Conservation (phyloP, 108 stramenopile genomes). For the Pseudonitzschia delicatissima region DNA sequence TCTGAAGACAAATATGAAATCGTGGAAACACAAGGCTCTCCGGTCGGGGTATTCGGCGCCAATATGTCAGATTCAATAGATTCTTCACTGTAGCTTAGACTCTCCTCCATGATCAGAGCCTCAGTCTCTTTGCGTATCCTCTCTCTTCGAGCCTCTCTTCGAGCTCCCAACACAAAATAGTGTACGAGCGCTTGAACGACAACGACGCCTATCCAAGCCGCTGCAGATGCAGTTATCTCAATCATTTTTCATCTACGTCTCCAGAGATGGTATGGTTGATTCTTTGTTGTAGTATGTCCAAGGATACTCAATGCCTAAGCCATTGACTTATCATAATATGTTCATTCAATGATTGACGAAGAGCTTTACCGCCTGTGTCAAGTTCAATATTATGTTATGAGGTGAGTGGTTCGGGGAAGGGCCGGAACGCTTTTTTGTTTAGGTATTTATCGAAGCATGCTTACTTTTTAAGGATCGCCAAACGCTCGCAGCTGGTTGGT, state of each 20-base stretch:
- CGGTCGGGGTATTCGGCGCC: neutral
- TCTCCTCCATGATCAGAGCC: constrained; percentile 23
- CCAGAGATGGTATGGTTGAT: too few species aligned
- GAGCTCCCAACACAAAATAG: constrained; percentile 31
- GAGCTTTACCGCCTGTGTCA: too few species aligned
- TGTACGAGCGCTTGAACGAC: constrained; percentile 36
- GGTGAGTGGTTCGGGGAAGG: too few species aligned
- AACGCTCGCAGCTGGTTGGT: too few species aligned
- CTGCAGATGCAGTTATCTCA: constrained; percentile 29
- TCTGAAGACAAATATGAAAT: neutral
- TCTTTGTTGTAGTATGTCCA: too few species aligned
- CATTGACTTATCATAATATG: too few species aligned
- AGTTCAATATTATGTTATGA: too few species aligned
- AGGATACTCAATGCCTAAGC: too few species aligned
- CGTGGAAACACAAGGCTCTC: neutral
- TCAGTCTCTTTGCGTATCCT: constrained; percentile 20
- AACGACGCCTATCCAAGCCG: constrained; percentile 43
- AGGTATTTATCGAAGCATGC: too few species aligned
- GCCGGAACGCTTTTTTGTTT: too few species aligned
- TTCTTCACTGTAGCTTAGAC: constrained; percentile 18
- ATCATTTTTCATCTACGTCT: constrained; percentile 15
- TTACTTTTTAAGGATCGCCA: too few species aligned
- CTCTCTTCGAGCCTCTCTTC: constrained; percentile 9
- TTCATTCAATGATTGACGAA: too few species aligned
- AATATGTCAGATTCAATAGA: neutral